Evolutionary conservation across 2,329 filamentous ascomycete genomes (phyloP), one percentile per base, ranked within the genome.

Genomic region (Nothomitra cinnamomea): DNA sequence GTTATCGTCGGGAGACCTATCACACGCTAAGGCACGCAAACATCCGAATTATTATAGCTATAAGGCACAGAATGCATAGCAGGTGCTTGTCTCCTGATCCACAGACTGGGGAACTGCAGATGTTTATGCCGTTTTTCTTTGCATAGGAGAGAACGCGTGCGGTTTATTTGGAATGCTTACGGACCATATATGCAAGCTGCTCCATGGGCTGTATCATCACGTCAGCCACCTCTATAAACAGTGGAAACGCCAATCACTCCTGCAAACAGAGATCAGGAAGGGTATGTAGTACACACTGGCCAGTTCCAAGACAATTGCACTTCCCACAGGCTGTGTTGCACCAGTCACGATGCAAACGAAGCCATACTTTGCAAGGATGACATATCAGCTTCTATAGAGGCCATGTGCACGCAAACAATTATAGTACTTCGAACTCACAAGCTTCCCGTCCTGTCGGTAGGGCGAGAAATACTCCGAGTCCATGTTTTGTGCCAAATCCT

Each of bases 331-430:
- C 60, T 79, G 76, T 1, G 74, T 74, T 22, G 78, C 77, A 13
- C 78, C 78, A 0, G 78, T 80, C 3, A 82, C 78, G 13, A 82
- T 73, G 59, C 79, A 82, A 19, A 82, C 74, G 58, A 82, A 82
- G 43, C 79, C 79, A 63, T 81, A 78, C 72, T 78, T 7, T 24
- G 43, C 43, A 48, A 15, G 10, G 21, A 12, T 25, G 43, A 48
- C 22, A 15, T 45, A 22, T 32, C 10, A 32, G 28, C 43, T 6
- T 28, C 8, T 13, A 21, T 28, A 17, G 25, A 28, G 22, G 43
- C 43, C 6, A 6, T 48, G 5, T 25, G 25, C 15, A n/a, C 21
- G 13, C 19, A n/a, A 50, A 12, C 10, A 48, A 48, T 7, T 22
- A 45, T 48, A 28, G 28, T 13, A 28, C 43, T 28, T 22, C 22